Percentiles rank a stretch among this genome's conserved stretches.
Conservation (phyloP, 345 rosid species). For the Sonneratia alba region DNA sequence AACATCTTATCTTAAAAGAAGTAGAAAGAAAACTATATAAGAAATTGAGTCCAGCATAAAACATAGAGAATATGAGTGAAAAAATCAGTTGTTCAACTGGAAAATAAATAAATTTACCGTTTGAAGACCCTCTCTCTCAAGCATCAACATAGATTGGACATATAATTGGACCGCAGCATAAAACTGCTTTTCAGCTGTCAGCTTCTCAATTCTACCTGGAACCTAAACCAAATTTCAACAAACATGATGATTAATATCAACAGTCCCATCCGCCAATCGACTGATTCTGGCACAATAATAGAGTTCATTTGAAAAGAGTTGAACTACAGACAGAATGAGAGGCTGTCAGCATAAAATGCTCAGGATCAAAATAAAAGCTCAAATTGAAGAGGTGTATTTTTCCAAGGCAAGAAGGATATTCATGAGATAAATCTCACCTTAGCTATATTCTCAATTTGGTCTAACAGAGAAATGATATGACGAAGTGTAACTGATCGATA, state of each 20-base stretch:
- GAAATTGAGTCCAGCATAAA: constrained; percentile 1
- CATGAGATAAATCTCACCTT: constrained; percentile 48
- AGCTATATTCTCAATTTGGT: constrained; percentile 96
- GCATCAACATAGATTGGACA: constrained; percentile 79
- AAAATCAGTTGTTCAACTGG: background rate
- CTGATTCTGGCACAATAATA: background rate
- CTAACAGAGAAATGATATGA: constrained; percentile 83
- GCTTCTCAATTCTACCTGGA: constrained; percentile 84
- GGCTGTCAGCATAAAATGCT: background rate
- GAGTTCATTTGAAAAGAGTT: background rate
- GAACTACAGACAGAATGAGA: background rate
- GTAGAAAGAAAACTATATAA: background rate
- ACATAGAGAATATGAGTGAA: background rate
- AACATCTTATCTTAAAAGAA: background rate
- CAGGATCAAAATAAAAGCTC: background rate
- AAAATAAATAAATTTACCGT: constrained; percentile 37
- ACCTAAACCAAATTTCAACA: constrained; percentile 35
- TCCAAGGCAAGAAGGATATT: constrained; percentile 6
- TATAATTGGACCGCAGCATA: constrained; percentile 89
- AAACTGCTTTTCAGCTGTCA: constrained; percentile 74
- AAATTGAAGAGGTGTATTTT: background rate
- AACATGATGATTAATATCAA: constrained; percentile 1
- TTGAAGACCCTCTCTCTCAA: constrained; percentile 97
- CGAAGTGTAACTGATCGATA: constrained; percentile 97
- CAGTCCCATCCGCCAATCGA: background rate